Percentiles rank a stretch among this genome's conserved stretches.
phyloP scores from a whole-genome alignment of 2,329 filamentous ascomycete genomes.

The Hymenoscyphus fructigenus region DNA sequence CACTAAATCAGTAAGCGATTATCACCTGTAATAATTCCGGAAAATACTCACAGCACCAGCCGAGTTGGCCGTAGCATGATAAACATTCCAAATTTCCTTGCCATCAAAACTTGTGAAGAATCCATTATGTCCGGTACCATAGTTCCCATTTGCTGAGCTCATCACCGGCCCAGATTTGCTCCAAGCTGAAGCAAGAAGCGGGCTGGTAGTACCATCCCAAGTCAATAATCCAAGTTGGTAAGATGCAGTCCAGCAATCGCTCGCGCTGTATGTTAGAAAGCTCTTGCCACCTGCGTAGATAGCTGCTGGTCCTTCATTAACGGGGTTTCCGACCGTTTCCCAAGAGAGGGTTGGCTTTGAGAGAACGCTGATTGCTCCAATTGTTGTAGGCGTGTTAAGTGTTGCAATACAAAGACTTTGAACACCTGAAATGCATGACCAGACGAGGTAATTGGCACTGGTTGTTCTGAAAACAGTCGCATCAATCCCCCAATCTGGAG shows the following conservation, averaged over 20 bases:
- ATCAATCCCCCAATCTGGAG: background rate
- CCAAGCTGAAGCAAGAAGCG: constrained; percentile 46
- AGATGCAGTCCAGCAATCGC: constrained; percentile 54
- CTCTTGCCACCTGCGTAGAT: constrained; percentile 54
- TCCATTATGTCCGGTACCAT: background rate
- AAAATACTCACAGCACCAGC: background rate
- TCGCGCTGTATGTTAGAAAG: constrained; percentile 54
- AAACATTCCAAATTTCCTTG: background rate
- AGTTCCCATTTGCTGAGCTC: background rate
- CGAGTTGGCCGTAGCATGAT: background rate
- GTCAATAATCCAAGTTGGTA: constrained; percentile 55
- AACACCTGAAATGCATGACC: background rate
- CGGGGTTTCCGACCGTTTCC: constrained; percentile 49
- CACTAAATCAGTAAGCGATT: background rate
- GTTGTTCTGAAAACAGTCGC: background rate
- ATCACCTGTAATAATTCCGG: background rate
- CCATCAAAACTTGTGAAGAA: background rate
- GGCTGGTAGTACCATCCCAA: constrained; percentile 52
- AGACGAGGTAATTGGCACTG: background rate
- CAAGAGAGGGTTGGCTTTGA: constrained; percentile 36
- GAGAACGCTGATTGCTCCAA: background rate
- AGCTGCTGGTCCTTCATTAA: constrained; percentile 55
- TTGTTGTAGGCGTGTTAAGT: background rate
- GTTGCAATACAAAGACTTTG: background rate
- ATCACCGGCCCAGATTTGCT: constrained; percentile 39